phyloP scores from a whole-genome alignment of 2,329 filamentous ascomycete species.

The Cercospora zeina region DNA sequence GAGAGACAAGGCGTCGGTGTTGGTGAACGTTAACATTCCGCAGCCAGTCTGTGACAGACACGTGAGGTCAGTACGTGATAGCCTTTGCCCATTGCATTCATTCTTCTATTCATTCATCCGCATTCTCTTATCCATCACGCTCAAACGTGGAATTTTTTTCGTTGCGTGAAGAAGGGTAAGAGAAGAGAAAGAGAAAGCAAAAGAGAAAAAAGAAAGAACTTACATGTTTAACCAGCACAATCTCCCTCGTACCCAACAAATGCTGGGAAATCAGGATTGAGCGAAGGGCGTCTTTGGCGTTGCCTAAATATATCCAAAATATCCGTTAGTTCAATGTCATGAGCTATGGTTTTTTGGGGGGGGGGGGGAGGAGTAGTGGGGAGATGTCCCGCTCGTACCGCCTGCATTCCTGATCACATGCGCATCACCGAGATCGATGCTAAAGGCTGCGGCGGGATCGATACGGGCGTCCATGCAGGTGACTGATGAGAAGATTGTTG shows the following conservation, averaged over 20 bases:
- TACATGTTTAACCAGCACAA: slow-evolving; percentile 66
- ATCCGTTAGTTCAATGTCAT: not conserved
- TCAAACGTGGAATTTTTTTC: too few species aligned
- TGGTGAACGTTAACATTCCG: slow-evolving; percentile 70
- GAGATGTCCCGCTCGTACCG: slow-evolving; percentile 16
- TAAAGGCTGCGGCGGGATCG: slow-evolving; percentile 67
- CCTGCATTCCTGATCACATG: slow-evolving; percentile 69
- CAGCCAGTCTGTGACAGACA: slow-evolving; percentile 63
- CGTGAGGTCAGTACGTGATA: too few species aligned
- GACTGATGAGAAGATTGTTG: slow-evolving; percentile 46
- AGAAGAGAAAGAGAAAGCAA: too few species aligned
- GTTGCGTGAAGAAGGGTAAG: too few species aligned
- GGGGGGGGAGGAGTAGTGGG: not conserved
- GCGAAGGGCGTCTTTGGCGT: slow-evolving; percentile 66
- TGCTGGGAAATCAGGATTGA: slow-evolving; percentile 78
- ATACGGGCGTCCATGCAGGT: slow-evolving; percentile 81
- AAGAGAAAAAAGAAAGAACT: not conserved
- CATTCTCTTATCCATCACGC: not conserved
- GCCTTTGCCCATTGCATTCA: too few species aligned
- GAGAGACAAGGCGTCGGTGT: slow-evolving; percentile 56
- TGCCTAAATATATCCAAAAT: slow-evolving; percentile 19
- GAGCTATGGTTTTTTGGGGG: not conserved
- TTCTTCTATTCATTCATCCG: too few species aligned
- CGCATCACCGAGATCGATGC: slow-evolving; percentile 71
- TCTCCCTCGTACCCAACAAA: slow-evolving; percentile 72